Percentiles rank a stretch among this genome's conserved stretches.
Evolutionary conservation across 1,139 yeast species (phyloP).

Genomic region (Suhomyces bolitotheri): DNA sequence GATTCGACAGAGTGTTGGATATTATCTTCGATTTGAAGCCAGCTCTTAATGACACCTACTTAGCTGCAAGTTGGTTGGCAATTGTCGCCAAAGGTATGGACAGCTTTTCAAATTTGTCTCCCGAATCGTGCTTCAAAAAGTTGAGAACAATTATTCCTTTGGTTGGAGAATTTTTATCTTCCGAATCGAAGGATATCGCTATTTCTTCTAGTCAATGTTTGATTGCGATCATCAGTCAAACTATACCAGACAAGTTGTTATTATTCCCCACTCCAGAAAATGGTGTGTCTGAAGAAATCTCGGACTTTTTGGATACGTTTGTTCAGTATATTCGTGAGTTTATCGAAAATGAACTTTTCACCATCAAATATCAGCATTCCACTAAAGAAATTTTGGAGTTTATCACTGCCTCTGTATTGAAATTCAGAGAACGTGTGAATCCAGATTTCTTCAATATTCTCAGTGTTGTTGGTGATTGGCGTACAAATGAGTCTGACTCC

Average conservation of each 20-base stretch:
- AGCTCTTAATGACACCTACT: slow-evolving; percentile 73
- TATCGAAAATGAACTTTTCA: slow-evolving; percentile 57
- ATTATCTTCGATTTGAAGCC: slow-evolving; percentile 81
- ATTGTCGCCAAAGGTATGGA: slow-evolving; percentile 86
- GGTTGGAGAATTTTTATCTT: slow-evolving; percentile 60
- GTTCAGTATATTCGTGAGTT: slow-evolving; percentile 50
- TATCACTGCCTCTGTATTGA: slow-evolving; percentile 61
- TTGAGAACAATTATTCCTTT: slow-evolving; percentile 58
- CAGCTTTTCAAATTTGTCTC: slow-evolving; percentile 62
- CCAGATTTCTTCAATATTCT: slow-evolving; percentile 71
- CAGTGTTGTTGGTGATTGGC: slow-evolving; percentile 79
- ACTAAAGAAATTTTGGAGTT: slow-evolving; percentile 75
- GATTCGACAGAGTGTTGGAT: slow-evolving; percentile 63
- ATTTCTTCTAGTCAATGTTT: slow-evolving; percentile 84
- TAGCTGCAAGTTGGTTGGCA: slow-evolving; percentile 94
- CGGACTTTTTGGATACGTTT: slow-evolving; percentile 58
- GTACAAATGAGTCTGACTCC: slow-evolving; percentile 70
- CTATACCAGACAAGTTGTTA: slow-evolving; percentile 60
- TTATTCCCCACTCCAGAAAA: slow-evolving; percentile 49
- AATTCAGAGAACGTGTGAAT: slow-evolving; percentile 65
- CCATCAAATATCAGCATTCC: slow-evolving; percentile 75
- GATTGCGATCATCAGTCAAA: slow-evolving; percentile 68
- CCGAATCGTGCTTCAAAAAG: slow-evolving; percentile 55
- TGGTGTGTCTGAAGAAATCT: slow-evolving; percentile 44
- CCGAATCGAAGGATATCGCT: slow-evolving; percentile 68